A percentile compares a stretch with the other conserved stretches of the same genome.
Conservation (phyloP, 345 rosid species). For the Lagerstroemia speciosa region DNA sequence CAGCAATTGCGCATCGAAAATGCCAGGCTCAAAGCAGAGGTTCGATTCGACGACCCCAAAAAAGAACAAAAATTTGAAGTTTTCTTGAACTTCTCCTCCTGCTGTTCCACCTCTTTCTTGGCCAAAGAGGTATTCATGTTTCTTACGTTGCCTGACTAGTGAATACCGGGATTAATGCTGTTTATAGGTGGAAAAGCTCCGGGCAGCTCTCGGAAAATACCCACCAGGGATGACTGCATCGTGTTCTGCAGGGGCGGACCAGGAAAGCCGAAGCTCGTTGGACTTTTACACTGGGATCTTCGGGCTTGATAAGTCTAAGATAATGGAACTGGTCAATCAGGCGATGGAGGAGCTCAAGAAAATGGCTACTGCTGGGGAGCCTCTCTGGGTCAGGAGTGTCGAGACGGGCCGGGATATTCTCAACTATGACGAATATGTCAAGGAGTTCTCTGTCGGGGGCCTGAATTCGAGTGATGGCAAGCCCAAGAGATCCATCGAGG, state of each 20-base stretch:
- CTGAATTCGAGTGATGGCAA: conserved; percentile 25
- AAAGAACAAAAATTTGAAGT: too few species aligned
- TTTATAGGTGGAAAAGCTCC: conserved; percentile 58
- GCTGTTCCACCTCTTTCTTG: background rate
- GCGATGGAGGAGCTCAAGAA: conserved; percentile 69
- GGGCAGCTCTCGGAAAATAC: conserved; percentile 49
- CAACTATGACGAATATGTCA: conserved; percentile 81
- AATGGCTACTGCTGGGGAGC: conserved; percentile 73
- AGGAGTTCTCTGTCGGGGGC: conserved; percentile 53
- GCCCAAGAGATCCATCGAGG: conserved; percentile 67
- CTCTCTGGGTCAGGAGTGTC: conserved; percentile 82
- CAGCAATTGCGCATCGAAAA: conserved; percentile 73
- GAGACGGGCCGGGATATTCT: conserved; percentile 94
- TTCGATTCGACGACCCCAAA: conserved; percentile 5
- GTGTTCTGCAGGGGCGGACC: conserved; percentile 52
- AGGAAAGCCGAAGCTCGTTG: conserved; percentile 60
- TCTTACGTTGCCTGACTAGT: background rate
- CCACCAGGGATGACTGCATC: conserved; percentile 44
- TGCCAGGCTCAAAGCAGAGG: conserved; percentile 83
- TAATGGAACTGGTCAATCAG: conserved; percentile 63
- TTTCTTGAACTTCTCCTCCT: too few species aligned
- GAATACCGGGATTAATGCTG: background rate
- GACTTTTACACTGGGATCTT: conserved; percentile 75
- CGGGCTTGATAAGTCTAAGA: conserved; percentile 66
- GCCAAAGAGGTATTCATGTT: conserved; percentile 1